Conservation (phyloP, 192 early-diverging fungal genomes). For the Backusella parvicylindrica region DNA sequence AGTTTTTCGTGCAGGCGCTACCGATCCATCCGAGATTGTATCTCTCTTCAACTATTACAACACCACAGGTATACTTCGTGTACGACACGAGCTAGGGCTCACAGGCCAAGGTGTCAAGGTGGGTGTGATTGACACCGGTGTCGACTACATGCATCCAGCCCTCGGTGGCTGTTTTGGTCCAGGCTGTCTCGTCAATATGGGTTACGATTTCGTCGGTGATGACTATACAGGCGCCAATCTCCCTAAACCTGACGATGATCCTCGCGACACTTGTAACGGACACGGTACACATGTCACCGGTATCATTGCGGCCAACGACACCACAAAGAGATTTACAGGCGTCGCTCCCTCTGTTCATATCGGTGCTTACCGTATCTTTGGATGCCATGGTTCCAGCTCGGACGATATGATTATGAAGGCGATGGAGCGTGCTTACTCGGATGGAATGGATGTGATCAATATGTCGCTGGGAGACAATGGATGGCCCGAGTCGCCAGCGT, state of each 20-base stretch:
- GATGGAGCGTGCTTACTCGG: constrained; percentile 43
- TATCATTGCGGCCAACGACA: constrained; percentile 69
- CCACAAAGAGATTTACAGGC: constrained; percentile 51
- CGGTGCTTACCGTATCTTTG: constrained; percentile 66
- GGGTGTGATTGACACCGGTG: constrained; percentile 55
- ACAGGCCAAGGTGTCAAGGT: constrained; percentile 47
- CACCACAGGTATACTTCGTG: constrained; percentile 40
- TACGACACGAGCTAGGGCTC: constrained; percentile 30
- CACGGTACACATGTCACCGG: constrained; percentile 54
- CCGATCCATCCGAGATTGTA: neutral
- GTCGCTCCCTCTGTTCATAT: constrained; percentile 74
- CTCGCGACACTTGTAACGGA: constrained; percentile 45
- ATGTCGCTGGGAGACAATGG: constrained; percentile 61
- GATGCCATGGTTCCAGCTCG: constrained; percentile 43
- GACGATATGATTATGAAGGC: constrained; percentile 58
- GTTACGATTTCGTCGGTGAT: constrained; percentile 54
- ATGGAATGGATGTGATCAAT: constrained; percentile 59
- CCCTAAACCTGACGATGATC: constrained; percentile 37
- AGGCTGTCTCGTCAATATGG: constrained; percentile 47
- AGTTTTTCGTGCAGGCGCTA: constrained; percentile 3
- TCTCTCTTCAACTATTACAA: constrained; percentile 30
- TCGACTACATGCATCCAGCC: constrained; percentile 58
- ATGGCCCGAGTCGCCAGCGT: constrained; percentile 50
- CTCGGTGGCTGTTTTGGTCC: constrained; percentile 57
- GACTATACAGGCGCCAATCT: constrained; percentile 38